phyloP scores from a whole-genome alignment of 139 green algal species.

The Chlorella sp. region DNA sequence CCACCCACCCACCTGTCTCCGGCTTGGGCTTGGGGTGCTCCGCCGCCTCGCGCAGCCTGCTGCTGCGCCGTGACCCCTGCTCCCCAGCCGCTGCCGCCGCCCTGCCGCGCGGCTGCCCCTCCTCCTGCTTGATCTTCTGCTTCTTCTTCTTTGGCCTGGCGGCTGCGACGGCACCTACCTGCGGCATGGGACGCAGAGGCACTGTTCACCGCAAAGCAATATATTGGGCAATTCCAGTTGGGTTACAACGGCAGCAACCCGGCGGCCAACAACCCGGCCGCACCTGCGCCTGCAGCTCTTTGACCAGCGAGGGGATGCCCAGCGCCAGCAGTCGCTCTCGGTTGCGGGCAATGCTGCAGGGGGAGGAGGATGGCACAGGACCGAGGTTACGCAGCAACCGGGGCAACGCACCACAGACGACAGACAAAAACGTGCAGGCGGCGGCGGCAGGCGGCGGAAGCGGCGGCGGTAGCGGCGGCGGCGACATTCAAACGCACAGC shows the following conservation, averaged over 20 bases:
- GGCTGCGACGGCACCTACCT: too few species aligned
- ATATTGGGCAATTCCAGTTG: too few species aligned
- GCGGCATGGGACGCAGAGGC: too few species aligned
- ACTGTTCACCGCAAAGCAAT: too few species aligned
- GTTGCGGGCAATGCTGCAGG: conserved; percentile 44
- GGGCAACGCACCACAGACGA: background rate
- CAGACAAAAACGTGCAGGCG: background rate
- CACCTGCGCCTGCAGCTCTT: background rate
- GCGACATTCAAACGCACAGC: too few species aligned
- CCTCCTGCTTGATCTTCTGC: background rate
- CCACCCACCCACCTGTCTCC: background rate
- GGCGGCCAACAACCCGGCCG: too few species aligned
- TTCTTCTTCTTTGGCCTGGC: background rate
- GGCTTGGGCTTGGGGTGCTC: conserved; percentile 21
- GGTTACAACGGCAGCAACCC: too few species aligned
- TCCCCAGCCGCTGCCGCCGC: background rate
- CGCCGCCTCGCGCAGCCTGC: background rate
- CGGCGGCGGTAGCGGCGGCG: background rate
- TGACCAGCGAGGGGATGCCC: conserved; percentile 28
- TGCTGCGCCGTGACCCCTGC: background rate
- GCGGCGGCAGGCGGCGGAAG: background rate
- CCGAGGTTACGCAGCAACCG: too few species aligned
- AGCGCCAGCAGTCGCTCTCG: conserved; percentile 30
- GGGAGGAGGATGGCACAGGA: background rate
- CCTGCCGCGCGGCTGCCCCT: background rate